Conservation (phyloP, 441 rosid species). For the Gossypium laxum region DNA sequence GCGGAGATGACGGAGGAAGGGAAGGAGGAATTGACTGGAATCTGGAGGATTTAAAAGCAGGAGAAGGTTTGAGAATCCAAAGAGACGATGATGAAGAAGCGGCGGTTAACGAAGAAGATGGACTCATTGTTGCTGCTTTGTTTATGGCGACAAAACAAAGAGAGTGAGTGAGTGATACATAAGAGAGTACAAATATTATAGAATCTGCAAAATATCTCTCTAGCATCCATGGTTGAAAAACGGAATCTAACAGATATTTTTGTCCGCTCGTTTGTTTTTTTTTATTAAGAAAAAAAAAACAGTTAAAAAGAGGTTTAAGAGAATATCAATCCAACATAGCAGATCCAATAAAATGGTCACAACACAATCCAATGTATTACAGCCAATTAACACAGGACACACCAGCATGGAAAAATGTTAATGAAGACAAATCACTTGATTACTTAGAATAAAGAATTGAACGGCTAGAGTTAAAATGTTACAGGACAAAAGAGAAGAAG, state of each 20-base stretch:
- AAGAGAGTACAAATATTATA: not conserved
- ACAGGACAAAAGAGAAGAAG: no score
- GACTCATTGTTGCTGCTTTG: not conserved
- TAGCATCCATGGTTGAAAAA: not conserved
- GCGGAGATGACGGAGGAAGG: not conserved
- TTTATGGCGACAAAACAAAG: not conserved
- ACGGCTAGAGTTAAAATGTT: no score
- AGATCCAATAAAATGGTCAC: no score
- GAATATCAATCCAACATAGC: no score
- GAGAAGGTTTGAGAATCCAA: conserved; percentile 4
- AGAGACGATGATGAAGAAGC: conserved; percentile 11
- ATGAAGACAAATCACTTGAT: no score
- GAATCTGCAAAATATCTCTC: not conserved
- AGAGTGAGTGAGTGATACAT: not conserved
- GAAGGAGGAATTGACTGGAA: not conserved
- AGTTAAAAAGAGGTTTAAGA: no score
- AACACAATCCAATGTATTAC: no score
- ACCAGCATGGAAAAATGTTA: no score
- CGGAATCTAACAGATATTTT: not conserved
- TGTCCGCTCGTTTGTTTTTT: not conserved
- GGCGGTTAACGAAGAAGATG: not conserved
- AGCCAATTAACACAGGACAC: no score
- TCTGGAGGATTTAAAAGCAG: conserved; percentile 3
- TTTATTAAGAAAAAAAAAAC: no score
- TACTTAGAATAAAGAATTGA: no score